A percentile compares a stretch with the other conserved stretches of the same genome.
Evolutionary conservation across 208 protist genomes (phyloP).

Genomic region (Acanthamoeba sp.): DNA sequence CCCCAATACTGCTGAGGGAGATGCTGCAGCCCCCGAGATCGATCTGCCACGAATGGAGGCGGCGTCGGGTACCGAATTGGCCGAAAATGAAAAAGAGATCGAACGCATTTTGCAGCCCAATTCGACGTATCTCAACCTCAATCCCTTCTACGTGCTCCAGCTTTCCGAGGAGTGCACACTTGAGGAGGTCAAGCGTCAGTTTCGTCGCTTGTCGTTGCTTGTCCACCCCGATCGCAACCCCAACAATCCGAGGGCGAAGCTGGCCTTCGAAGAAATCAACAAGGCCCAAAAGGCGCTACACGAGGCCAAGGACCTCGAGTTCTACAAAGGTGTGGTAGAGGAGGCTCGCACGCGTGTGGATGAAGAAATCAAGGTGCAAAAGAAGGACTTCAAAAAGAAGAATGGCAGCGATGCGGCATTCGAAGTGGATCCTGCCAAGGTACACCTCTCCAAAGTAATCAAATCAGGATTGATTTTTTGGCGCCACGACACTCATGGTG

Average conservation of each 20-base stretch:
- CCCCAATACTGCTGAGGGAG: neutral
- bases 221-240: slow-evolving; percentile 52
- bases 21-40: neutral
- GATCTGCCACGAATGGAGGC: slow-evolving; percentile 21
- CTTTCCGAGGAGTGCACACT: neutral
- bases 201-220: neutral
- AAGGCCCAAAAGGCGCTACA: neutral
- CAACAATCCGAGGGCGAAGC: neutral
- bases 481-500: too few species aligned
- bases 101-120: slow-evolving; percentile 22
- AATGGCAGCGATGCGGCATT: neutral
- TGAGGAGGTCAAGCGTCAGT: slow-evolving; percentile 57
- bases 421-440: neutral
- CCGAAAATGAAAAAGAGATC: slow-evolving; percentile 36
- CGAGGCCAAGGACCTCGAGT: slow-evolving; percentile 25
- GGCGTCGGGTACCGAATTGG: neutral
- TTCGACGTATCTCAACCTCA: slow-evolving; percentile 34
- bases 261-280: slow-evolving; percentile 46
- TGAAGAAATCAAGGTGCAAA: neutral
- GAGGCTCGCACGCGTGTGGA: neutral
- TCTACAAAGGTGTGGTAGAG: slow-evolving; percentile 5
- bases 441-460: neutral
- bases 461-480: neutral
- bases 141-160: slow-evolving; percentile 48
- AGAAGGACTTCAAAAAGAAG: neutral